Percentiles rank a stretch among this genome's conserved stretches.
phyloP scores from a whole-genome alignment of 495 filamentous ascomycete species.

The Aspergillus panamensis region DNA sequence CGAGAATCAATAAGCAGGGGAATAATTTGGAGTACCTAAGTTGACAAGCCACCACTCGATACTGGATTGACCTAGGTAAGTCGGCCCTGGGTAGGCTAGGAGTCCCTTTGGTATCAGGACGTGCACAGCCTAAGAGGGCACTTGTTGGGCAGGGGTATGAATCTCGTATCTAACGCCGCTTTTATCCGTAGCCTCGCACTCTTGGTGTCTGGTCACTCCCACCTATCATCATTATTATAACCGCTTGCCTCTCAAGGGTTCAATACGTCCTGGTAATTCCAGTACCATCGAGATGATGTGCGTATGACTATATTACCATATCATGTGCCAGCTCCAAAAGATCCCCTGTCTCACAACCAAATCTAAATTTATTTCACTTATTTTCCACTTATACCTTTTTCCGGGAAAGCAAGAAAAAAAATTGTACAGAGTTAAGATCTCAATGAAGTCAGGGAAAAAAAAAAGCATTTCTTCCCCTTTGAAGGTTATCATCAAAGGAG shows the following conservation, averaged over 20 bases:
- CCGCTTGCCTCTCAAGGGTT: slow-evolving; percentile 1
- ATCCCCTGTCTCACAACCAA: slow-evolving; percentile 1
- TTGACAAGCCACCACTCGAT: no score
- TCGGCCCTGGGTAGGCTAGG: no score
- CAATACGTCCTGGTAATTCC: background rate
- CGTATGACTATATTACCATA: background rate
- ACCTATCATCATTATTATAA: slow-evolving; percentile 7
- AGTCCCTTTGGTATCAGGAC: background rate
- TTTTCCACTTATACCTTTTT: background rate
- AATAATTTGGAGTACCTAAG: no score
- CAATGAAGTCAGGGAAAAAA: background rate
- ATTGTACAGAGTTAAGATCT: no score
- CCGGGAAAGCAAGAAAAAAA: background rate
- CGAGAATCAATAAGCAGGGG: no score
- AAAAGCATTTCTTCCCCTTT: background rate
- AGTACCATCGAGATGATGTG: background rate
- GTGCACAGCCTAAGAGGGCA: background rate
- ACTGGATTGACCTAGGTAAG: no score
- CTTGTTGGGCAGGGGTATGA: background rate
- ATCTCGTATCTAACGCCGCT: background rate
- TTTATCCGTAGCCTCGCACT: background rate
- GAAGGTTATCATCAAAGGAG: background rate
- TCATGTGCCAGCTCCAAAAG: slow-evolving; percentile 8
- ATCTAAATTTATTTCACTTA: background rate
- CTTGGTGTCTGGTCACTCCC: background rate